A percentile compares a stretch with the other conserved stretches of the same genome.
phyloP scores from a whole-genome alignment of 2,329 filamentous ascomycete genomes.

The Talaromyces sp. region DNA sequence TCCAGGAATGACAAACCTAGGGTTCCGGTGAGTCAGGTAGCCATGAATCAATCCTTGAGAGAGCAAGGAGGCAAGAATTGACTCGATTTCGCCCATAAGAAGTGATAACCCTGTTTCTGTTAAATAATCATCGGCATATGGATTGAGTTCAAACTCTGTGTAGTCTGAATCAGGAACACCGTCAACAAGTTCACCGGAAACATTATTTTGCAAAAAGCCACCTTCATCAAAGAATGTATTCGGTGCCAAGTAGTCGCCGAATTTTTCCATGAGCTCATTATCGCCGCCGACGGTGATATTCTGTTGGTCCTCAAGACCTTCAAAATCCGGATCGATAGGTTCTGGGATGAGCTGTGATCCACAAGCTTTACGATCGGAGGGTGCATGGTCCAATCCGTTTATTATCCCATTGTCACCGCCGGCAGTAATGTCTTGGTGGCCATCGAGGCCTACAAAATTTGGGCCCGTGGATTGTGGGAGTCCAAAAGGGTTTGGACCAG shows the following conservation, averaged over 20 bases:
- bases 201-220: slow-evolving; percentile 33
- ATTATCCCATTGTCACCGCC: not conserved
- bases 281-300: slow-evolving; percentile 3
- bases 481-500: too few relatives aligned
- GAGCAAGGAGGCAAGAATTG: slow-evolving; percentile 73
- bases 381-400: slow-evolving; percentile 11
- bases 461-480: too few relatives aligned
- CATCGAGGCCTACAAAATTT: too few relatives aligned
- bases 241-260: slow-evolving; percentile 40
- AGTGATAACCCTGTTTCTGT: slow-evolving; percentile 40
- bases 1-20: slow-evolving; percentile 80
- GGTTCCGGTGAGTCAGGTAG: slow-evolving; percentile 76
- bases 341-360: slow-evolving; percentile 36
- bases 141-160: slow-evolving; percentile 55
- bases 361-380: slow-evolving; percentile 13
- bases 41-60: slow-evolving; percentile 81
- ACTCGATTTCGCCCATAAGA: slow-evolving; percentile 69
- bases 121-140: slow-evolving; percentile 54
- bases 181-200: slow-evolving; percentile 28
- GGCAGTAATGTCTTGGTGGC: too few relatives aligned
- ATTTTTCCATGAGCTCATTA: slow-evolving; percentile 28
- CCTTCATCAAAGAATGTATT: slow-evolving; percentile 37
- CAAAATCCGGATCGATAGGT: slow-evolving; percentile 38
- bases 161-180: slow-evolving; percentile 34
- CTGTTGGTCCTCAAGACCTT: slow-evolving; percentile 19